A percentile compares a stretch with the other conserved stretches of the same genome.
Conservation (phyloP, 192 early-diverging fungal species). For the Spizellomyces sp. region DNA sequence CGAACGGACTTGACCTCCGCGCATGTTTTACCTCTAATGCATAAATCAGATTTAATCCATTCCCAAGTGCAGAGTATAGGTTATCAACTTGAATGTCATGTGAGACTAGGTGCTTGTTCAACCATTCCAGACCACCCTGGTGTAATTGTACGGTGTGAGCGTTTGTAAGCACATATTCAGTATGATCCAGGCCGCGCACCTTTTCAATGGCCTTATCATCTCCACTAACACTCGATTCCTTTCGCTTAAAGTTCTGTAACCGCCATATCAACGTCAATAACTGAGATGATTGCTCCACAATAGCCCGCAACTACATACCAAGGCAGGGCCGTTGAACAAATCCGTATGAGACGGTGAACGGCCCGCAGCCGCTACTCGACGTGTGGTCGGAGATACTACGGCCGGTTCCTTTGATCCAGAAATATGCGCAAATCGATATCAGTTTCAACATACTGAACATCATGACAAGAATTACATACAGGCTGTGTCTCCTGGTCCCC, state of each 20-base stretch:
- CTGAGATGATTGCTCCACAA: background rate
- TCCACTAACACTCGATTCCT: conserved; percentile 46
- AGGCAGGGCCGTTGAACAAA: conserved; percentile 5
- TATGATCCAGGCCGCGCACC: conserved; percentile 15
- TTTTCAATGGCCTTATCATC: conserved; percentile 59
- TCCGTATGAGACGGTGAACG: conserved; percentile 15
- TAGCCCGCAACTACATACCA: conserved; percentile 3
- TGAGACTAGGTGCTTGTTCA: conserved; percentile 46
- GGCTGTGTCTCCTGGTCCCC: too few species aligned
- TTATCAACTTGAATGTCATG: conserved; percentile 43
- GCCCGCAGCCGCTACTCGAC: background rate
- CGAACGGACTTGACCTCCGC: background rate
- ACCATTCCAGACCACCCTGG: conserved; percentile 49
- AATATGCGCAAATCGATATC: too few species aligned
- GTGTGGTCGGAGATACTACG: conserved; percentile 10
- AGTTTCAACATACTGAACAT: too few species aligned
- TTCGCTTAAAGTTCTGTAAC: conserved; percentile 40
- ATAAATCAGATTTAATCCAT: conserved; percentile 53
- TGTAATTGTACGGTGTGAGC: background rate
- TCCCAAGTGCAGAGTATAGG: conserved; percentile 35
- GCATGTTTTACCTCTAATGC: conserved; percentile 41
- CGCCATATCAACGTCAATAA: background rate
- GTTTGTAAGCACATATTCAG: background rate
- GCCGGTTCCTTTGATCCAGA: conserved; percentile 13
- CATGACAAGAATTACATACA: too few species aligned